Percentiles rank a stretch among this genome's conserved stretches.
These are phyloP conservation scores for Porphyrellus cyaneotinctus DNA, from an alignment of 768 basidiomycete genomes.

Conservation along the genomic window DNA sequence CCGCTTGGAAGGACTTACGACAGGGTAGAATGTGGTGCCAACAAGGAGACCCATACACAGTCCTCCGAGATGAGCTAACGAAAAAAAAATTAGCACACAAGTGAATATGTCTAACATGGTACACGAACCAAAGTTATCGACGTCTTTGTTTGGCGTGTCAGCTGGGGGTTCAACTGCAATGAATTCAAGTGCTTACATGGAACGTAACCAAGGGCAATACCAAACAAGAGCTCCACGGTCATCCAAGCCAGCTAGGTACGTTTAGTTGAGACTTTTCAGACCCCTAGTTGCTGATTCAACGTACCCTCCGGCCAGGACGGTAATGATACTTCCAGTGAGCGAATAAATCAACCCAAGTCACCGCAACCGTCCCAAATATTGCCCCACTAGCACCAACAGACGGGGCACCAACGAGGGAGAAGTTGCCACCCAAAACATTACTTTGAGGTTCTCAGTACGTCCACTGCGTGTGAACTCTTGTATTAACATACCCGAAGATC, in stretches of 20 bases:
- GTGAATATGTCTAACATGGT: background rate
- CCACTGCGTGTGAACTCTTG: background rate
- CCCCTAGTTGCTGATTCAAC: constrained; percentile 5
- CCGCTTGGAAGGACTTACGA: constrained; percentile 75
- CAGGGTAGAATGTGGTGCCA: constrained; percentile 82
- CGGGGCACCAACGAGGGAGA: constrained; percentile 81
- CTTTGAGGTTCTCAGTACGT: constrained; percentile 32
- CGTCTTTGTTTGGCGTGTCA: constrained; percentile 44
- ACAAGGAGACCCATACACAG: constrained; percentile 81
- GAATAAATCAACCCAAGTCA: constrained; percentile 84
- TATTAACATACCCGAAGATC: constrained; percentile 70
- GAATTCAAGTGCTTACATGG: constrained; percentile 53
- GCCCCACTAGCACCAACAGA: constrained; percentile 92
- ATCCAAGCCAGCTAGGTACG: constrained; percentile 67
- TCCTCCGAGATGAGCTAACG: constrained; percentile 80
- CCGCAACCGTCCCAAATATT: constrained; percentile 83
- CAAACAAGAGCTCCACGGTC: constrained; percentile 82
- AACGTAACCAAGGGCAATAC: constrained; percentile 79
- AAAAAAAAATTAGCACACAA: background rate
- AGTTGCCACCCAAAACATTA: constrained; percentile 90
- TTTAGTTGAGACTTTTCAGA: background rate
- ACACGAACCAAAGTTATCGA: constrained; percentile 83
- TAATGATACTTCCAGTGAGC: constrained; percentile 92
- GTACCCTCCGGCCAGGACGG: constrained; percentile 73
- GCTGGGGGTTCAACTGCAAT: background rate